Percentiles rank a stretch among this genome's conserved stretches.
These are phyloP conservation scores for Recurvomyces mirabilis DNA, from an alignment of 495 filamentous ascomycete genomes.

Conservation along the genomic window DNA sequence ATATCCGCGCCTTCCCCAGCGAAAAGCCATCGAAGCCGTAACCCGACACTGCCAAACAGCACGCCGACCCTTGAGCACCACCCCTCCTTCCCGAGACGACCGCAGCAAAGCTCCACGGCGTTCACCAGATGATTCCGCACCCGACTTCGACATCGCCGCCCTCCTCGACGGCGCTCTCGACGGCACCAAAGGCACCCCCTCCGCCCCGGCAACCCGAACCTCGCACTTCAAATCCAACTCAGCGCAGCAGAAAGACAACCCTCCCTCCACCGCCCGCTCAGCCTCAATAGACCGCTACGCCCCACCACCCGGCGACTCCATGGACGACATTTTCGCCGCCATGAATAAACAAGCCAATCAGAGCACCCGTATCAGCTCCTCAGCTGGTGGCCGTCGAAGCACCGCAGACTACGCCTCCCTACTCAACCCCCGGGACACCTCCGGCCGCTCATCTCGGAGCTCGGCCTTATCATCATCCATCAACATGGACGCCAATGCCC, in stretches of 20 bases:
- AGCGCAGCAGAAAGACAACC: neutral
- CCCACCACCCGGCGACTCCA: neutral
- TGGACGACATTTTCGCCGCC: constrained; percentile 4
- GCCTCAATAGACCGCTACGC: too few species aligned
- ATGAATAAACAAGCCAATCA: too few species aligned
- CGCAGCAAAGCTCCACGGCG: neutral
- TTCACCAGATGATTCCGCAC: too few species aligned
- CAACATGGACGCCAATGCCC: neutral
- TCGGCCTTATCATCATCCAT: constrained; percentile 1
- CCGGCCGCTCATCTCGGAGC: neutral
- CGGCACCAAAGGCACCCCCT: constrained; percentile 6
- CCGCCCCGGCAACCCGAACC: constrained; percentile 6
- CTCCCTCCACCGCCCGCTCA: too few species aligned
- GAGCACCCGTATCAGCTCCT: too few species aligned
- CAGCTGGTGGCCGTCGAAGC: too few species aligned
- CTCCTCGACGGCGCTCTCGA: constrained; percentile 17
- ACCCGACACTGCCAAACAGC: neutral
- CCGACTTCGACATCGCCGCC: constrained; percentile 3
- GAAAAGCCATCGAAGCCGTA: neutral
- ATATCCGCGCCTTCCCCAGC: neutral
- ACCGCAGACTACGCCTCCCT: too few species aligned
- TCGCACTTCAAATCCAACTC: constrained; percentile 11
- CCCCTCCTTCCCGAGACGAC: neutral
- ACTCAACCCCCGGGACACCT: neutral
- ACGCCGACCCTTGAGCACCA: neutral